Evolutionary conservation across 2,329 filamentous ascomycete species (phyloP).

Genomic region (Paecilomyces fulvus): DNA sequence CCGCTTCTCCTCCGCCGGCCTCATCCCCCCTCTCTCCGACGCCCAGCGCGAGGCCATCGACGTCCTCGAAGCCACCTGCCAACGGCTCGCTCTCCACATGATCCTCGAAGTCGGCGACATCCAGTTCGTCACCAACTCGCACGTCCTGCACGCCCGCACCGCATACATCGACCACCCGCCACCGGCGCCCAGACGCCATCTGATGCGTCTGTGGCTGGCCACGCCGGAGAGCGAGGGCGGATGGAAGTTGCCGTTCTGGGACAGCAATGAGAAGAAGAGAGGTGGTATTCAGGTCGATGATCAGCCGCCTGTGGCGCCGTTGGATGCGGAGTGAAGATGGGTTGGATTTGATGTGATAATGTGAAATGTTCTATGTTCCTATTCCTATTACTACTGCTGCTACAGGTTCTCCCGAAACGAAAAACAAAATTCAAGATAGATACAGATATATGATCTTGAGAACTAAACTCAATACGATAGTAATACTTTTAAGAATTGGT

Average conservation of each 20-base stretch:
- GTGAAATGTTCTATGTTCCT: not conserved
- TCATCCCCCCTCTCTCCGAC: slow-evolving; percentile 63
- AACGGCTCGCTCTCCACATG: slow-evolving; percentile 71
- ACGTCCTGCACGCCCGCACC: slow-evolving; percentile 73
- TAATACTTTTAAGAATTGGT: too few species aligned
- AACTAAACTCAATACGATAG: too few species aligned
- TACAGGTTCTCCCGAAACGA: too few species aligned
- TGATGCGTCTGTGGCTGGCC: slow-evolving; percentile 77
- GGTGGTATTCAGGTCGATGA: slow-evolving; percentile 84
- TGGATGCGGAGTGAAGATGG: slow-evolving; percentile 62
- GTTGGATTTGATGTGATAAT: not conserved
- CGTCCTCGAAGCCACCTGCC: slow-evolving; percentile 68
- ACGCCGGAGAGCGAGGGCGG: slow-evolving; percentile 76
- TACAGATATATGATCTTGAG: too few species aligned
- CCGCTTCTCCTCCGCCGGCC: slow-evolving; percentile 63
- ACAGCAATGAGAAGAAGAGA: slow-evolving; percentile 75
- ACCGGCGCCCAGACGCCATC: slow-evolving; percentile 62
- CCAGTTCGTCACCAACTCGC: slow-evolving; percentile 73
- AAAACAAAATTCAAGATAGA: too few species aligned
- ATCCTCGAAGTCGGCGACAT: slow-evolving; percentile 79
- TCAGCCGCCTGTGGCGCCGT: slow-evolving; percentile 61
- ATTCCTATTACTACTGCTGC: too few species aligned
- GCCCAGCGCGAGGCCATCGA: slow-evolving; percentile 60
- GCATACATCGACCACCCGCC: slow-evolving; percentile 66
- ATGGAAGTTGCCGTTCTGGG: slow-evolving; percentile 75